Evolutionary conservation across 495 filamentous ascomycete species (phyloP).

Genomic region (Xylaria scruposa): DNA sequence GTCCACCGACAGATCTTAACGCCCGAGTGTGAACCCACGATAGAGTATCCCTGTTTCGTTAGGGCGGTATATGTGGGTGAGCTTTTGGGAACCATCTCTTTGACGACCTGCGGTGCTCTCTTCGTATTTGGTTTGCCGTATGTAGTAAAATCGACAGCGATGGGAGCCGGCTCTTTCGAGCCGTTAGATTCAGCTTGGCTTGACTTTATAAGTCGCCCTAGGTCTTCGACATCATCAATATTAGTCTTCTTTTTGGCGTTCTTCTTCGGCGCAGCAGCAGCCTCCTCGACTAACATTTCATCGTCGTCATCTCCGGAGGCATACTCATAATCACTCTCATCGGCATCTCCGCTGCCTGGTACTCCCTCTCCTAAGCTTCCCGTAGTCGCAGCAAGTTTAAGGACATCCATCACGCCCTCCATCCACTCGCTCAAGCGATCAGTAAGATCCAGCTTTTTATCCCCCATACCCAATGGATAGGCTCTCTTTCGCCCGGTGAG

Average conservation of each 20-base stretch:
- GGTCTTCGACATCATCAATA: conserved; percentile 83
- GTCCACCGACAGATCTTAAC: conserved; percentile 99
- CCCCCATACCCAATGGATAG: conserved; percentile 86
- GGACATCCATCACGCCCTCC: conserved; percentile 71
- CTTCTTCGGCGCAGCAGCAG: conserved; percentile 46
- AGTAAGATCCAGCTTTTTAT: conserved; percentile 75
- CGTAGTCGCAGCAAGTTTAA: conserved; percentile 65
- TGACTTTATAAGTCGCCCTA: conserved; percentile 67
- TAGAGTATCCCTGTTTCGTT: conserved; percentile 95
- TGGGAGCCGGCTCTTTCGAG: conserved; percentile 47
- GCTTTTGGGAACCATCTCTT: conserved; percentile 91
- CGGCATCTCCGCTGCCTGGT: conserved; percentile 77
- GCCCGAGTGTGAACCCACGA: conserved; percentile 92
- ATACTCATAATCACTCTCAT: conserved; percentile 82
- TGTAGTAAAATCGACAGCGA: conserved; percentile 89
- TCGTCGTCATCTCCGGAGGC: conserved; percentile 63
- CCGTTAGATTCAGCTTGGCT: conserved; percentile 49
- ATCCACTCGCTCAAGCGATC: conserved; percentile 77
- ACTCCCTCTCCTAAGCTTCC: conserved; percentile 81
- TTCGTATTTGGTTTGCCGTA: conserved; percentile 56
- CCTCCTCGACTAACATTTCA: conserved; percentile 57
- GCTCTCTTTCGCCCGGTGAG: conserved; percentile 79
- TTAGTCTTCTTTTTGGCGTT: conserved; percentile 47
- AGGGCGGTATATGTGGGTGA: conserved; percentile 87
- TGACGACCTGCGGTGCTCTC: conserved; percentile 57